Percentiles rank a stretch among this genome's conserved stretches.
These are phyloP conservation scores for Mortierella alpina DNA, from an alignment of 192 early-diverging fungal species.

Conservation along the genomic window DNA sequence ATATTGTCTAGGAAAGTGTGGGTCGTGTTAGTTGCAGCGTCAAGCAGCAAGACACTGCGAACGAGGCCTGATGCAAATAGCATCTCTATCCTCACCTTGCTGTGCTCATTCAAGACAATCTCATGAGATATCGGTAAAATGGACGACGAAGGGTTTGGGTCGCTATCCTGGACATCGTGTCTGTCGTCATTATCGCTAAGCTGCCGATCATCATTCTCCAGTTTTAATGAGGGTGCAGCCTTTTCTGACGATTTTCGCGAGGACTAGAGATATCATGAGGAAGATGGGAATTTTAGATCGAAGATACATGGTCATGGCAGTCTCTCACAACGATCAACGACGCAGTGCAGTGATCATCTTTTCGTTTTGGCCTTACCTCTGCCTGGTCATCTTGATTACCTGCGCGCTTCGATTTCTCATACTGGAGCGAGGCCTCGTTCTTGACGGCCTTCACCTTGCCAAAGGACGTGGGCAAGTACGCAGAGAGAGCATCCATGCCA, in stretches of 20 bases:
- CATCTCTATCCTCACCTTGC: conserved; percentile 54
- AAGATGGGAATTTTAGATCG: no score
- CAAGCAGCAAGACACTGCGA: not conserved
- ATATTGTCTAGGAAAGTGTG: conserved; percentile 66
- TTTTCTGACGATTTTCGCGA: no score
- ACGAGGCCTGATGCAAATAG: not conserved
- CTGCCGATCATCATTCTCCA: conserved; percentile 36
- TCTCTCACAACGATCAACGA: not conserved
- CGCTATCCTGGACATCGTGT: conserved; percentile 56
- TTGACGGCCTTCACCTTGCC: conserved; percentile 56
- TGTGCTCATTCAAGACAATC: conserved; percentile 73
- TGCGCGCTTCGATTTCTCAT: conserved; percentile 24
- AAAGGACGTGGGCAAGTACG: conserved; percentile 65
- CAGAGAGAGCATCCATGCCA: conserved; percentile 56
- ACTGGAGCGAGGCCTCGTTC: conserved; percentile 1
- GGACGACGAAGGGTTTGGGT: conserved; percentile 45
- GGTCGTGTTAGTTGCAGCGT: not conserved
- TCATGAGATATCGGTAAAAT: conserved; percentile 76
- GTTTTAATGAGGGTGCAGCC: no score
- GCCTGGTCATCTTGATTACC: conserved; percentile 47
- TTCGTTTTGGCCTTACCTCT: not conserved
- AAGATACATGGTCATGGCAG: not conserved
- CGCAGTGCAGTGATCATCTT: no score
- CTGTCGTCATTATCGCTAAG: conserved; percentile 43
- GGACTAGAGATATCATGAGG: no score